These are phyloP conservation scores for Fusarium sp. DNA, from an alignment of 2,329 filamentous ascomycete species.

Conservation along the genomic window DNA sequence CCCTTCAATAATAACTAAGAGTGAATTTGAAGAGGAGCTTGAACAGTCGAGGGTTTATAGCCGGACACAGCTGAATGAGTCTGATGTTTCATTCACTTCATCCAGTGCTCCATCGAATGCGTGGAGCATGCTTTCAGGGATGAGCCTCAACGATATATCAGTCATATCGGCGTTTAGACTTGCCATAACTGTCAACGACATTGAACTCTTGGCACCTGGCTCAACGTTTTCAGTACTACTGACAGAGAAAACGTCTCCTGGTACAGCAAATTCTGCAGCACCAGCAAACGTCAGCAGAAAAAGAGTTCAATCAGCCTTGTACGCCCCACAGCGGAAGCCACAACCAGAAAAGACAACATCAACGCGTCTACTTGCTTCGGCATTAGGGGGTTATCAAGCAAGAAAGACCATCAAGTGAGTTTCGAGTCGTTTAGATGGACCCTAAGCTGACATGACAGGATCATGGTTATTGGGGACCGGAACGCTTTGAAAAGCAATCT, in stretches of 20 bases:
- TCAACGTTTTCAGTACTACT: slow-evolving; percentile 14
- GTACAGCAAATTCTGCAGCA: accelerated
- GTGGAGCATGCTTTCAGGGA: slow-evolving; percentile 16
- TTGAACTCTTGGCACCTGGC: slow-evolving; percentile 11
- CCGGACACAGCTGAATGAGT: slow-evolving; percentile 1
- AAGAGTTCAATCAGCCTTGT: background rate
- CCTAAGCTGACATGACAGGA: background rate
- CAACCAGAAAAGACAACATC: background rate
- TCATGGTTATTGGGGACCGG: background rate
- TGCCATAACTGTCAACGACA: slow-evolving; percentile 1
- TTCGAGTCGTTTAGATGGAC: background rate
- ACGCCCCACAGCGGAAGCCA: background rate
- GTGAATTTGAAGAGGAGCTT: slow-evolving; percentile 1
- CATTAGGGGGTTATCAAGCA: background rate
- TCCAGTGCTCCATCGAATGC: slow-evolving; percentile 1
- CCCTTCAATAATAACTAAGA: slow-evolving; percentile 4
- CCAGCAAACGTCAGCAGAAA: background rate
- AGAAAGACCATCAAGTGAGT: slow-evolving; percentile 5
- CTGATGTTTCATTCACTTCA: slow-evolving; percentile 10
- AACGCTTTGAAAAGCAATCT: slow-evolving; percentile 9
- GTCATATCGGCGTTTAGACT: slow-evolving; percentile 8
- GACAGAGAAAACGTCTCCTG: background rate
- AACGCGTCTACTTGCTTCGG: background rate
- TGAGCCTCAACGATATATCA: slow-evolving; percentile 18
- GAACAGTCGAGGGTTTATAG: slow-evolving; percentile 11